Evolutionary conservation across 495 filamentous ascomycete species (phyloP).

Genomic region (Elaphomyces granulatus): DNA sequence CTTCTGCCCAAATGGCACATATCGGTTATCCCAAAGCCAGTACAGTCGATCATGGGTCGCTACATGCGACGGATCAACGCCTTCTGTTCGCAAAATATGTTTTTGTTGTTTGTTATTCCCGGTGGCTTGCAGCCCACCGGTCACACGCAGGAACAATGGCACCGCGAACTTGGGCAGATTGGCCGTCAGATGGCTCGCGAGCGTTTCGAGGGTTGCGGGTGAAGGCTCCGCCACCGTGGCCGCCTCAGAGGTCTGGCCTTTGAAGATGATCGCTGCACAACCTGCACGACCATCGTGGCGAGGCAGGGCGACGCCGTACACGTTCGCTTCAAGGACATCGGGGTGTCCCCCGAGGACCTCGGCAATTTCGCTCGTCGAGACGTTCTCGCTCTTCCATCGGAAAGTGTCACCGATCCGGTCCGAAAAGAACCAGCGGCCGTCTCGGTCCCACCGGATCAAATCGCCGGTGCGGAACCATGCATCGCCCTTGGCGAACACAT

Average conservation of each 20-base stretch:
- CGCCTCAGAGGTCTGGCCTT: constrained; percentile 20
- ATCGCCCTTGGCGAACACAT: constrained; percentile 71
- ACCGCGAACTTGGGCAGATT: constrained; percentile 60
- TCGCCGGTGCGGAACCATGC: constrained; percentile 82
- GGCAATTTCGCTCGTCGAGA: constrained; percentile 65
- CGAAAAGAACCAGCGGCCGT: constrained; percentile 69
- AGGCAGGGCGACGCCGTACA: constrained; percentile 75
- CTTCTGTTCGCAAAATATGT: constrained; percentile 50
- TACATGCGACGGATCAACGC: constrained; percentile 51
- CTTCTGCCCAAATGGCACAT: constrained; percentile 46
- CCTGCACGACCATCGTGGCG: constrained; percentile 78
- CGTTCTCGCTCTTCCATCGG: constrained; percentile 92
- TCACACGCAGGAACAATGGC: constrained; percentile 63
- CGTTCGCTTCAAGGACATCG: constrained; percentile 61
- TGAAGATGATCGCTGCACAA: constrained; percentile 56
- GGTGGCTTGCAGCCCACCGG: constrained; percentile 47
- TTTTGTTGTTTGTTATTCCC: constrained; percentile 86
- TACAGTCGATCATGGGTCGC: constrained; percentile 47
- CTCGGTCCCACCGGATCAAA: constrained; percentile 52
- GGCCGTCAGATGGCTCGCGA: constrained; percentile 44
- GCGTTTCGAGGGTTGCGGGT: constrained; percentile 32
- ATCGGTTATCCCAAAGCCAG: constrained; percentile 49
- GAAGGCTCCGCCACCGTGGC: constrained; percentile 19
- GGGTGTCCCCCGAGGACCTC: constrained; percentile 56
- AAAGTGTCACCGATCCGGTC: constrained; percentile 92